Percentiles rank a stretch among this genome's conserved stretches.
Conservation (phyloP, 129 eudicot genomes). For the Mikania micrantha region DNA sequence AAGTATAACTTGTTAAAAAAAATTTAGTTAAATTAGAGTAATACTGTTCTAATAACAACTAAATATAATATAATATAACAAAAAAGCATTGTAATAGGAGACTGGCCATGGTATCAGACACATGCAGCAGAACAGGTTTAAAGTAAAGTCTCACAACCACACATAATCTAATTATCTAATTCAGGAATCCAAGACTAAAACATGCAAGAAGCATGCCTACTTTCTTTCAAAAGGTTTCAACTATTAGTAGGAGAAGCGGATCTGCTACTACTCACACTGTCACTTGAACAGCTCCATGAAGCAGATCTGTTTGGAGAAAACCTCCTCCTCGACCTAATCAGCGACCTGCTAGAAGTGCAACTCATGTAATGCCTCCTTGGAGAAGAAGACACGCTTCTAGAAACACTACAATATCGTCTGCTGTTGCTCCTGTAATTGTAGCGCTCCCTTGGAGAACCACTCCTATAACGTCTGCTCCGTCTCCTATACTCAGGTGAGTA, state of each 20-base stretch:
- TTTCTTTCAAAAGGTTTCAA: background rate
- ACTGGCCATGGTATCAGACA: no score
- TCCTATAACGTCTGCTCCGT: conserved; percentile 26
- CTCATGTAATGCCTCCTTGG: conserved; percentile 51
- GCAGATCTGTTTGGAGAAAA: conserved; percentile 30
- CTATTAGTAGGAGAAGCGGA: conserved; percentile 35
- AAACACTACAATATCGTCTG: conserved; percentile 37
- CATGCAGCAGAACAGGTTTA: background rate
- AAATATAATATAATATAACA: no score
- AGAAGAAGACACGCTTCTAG: conserved; percentile 54
- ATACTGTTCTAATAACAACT: no score
- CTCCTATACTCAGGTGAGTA: conserved; percentile 16
- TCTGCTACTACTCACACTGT: conserved; percentile 35
- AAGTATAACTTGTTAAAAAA: no score
- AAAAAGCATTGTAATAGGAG: no score
- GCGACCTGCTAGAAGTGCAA: conserved; percentile 34
- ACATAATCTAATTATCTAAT: background rate
- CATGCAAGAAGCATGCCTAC: background rate
- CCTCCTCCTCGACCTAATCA: conserved; percentile 31
- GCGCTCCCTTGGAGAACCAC: conserved; percentile 43
- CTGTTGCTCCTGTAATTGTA: conserved; percentile 43
- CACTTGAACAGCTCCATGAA: conserved; percentile 36
- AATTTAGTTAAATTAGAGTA: no score
- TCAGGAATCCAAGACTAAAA: background rate
- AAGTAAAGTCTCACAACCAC: conserved; percentile 2